phyloP scores from a whole-genome alignment of 352 stramenopile species.

The Globisporangium sylvaticum region DNA sequence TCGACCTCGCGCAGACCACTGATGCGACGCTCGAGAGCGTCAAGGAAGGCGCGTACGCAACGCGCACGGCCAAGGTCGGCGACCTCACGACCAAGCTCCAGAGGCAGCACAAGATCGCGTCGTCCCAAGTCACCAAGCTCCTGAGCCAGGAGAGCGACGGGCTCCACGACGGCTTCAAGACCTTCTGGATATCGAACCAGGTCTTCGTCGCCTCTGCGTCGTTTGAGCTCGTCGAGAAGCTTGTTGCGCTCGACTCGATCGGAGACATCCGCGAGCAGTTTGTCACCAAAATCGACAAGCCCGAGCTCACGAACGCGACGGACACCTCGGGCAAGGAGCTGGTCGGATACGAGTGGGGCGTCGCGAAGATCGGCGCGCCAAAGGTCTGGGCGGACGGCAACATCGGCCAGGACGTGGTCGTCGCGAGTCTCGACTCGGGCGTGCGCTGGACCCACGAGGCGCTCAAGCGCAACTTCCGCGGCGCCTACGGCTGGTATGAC shows the following conservation, averaged over 20 bases:
- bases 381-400: constrained; percentile 16
- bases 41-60: not conserved
- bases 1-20: too few relatives aligned
- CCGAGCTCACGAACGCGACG: not conserved
- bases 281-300: not conserved
- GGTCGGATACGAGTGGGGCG: constrained; percentile 9
- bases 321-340: not conserved
- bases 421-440: constrained; percentile 20
- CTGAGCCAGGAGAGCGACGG: not conserved
- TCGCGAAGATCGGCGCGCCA: constrained; percentile 12
- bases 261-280: constrained; percentile 11
- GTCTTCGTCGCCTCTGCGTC: constrained; percentile 13
- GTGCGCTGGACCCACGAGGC: constrained; percentile 17
- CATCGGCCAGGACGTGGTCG: constrained; percentile 15
- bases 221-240: constrained; percentile 19
- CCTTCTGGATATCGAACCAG: constrained; percentile 28
- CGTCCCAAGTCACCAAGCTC: not conserved
- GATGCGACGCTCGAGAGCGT: too few relatives aligned
- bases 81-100: not conserved
- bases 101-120: too few relatives aligned
- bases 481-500: constrained; percentile 18
- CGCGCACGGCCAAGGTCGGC: not conserved
- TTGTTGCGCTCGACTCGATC: constrained; percentile 10
- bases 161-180: constrained; percentile 12
- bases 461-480: constrained; percentile 19